A percentile compares a stretch with the other conserved stretches of the same genome.
Conservation (phyloP, 306 rosid genomes). For the Abrus precatorius region DNA sequence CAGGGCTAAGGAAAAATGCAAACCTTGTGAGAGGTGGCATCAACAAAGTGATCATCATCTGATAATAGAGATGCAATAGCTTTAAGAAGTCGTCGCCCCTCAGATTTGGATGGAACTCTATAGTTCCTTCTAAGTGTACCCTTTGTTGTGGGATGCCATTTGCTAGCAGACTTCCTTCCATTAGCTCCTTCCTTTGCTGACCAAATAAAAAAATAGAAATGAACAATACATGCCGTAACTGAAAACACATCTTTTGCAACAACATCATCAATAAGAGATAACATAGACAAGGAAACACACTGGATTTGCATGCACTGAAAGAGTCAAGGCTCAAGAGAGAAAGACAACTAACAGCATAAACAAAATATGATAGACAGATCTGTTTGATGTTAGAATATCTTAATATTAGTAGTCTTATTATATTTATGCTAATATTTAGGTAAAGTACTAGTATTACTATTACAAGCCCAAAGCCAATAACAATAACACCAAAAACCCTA, state of each 20-base stretch:
- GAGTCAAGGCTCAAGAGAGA: background rate
- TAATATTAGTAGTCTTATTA: background rate
- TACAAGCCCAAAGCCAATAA: background rate
- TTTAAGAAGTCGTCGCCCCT: conserved; percentile 84
- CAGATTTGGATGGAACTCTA: conserved; percentile 80
- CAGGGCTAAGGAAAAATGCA: conserved; percentile 5
- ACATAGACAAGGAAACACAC: background rate
- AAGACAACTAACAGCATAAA: background rate
- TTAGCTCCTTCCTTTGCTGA: conserved; percentile 53
- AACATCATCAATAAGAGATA: conserved; percentile 8
- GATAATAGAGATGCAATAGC: conserved; percentile 87
- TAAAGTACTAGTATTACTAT: background rate
- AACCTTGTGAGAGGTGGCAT: conserved; percentile 98
- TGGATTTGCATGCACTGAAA: background rate
- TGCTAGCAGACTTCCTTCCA: conserved; percentile 74
- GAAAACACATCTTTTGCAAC: background rate
- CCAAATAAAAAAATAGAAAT: conserved; percentile 39
- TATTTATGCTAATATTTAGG: conserved; percentile 16
- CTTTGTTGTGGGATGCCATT: conserved; percentile 99
- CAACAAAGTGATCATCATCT: conserved; percentile 88
- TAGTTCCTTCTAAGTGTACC: conserved; percentile 96
- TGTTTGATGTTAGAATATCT: background rate
- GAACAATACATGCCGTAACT: conserved; percentile 2
- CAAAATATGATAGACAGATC: background rate
- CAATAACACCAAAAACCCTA: background rate